These are phyloP conservation scores for Pythium pyrilobum DNA, from an alignment of 352 stramenopile genomes.

Conservation along the genomic window DNA sequence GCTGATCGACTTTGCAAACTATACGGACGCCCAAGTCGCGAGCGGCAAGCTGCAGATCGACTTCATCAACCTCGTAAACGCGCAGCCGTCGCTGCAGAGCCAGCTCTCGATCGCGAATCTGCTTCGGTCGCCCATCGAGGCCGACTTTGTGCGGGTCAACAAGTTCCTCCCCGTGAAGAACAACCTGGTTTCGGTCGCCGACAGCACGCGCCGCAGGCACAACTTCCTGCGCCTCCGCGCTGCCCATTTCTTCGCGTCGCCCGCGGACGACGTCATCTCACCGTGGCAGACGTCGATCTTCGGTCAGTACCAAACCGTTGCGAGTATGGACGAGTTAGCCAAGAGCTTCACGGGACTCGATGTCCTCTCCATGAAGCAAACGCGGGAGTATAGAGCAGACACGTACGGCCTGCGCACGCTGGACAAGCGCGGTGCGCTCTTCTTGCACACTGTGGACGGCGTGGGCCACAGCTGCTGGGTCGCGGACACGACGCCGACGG, in stretches of 20 bases:
- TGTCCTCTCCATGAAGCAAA: slow-evolving; percentile 31
- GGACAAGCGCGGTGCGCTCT: slow-evolving; percentile 21
- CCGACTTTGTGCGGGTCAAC: slow-evolving; percentile 22
- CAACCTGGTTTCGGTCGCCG: not conserved
- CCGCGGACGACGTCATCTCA: slow-evolving; percentile 29
- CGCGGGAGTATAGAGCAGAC: slow-evolving; percentile 33
- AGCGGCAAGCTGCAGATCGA: slow-evolving; percentile 33
- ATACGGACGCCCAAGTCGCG: slow-evolving; percentile 14
- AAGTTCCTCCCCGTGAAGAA: slow-evolving; percentile 33
- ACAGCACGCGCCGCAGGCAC: slow-evolving; percentile 23
- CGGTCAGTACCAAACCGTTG: slow-evolving; percentile 27
- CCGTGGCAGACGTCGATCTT: slow-evolving; percentile 34
- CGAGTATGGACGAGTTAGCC: slow-evolving; percentile 20
- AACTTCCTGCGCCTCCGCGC: slow-evolving; percentile 24
- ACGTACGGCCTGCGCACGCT: slow-evolving; percentile 31
- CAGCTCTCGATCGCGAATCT: slow-evolving; percentile 41
- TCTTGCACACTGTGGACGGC: slow-evolving; percentile 20
- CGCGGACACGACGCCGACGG: slow-evolving; percentile 5
- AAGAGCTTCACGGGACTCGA: slow-evolving; percentile 24
- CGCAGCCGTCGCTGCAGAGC: slow-evolving; percentile 24
- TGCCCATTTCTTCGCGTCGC: slow-evolving; percentile 33
- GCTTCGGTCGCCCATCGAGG: slow-evolving; percentile 21
- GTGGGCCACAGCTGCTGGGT: slow-evolving; percentile 34
- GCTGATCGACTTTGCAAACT: slow-evolving; percentile 32
- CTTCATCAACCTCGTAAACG: slow-evolving; percentile 23